Base-by-base conservation (phyloP, 345 rosid species). In the Euphorbia lathyris region DNA sequence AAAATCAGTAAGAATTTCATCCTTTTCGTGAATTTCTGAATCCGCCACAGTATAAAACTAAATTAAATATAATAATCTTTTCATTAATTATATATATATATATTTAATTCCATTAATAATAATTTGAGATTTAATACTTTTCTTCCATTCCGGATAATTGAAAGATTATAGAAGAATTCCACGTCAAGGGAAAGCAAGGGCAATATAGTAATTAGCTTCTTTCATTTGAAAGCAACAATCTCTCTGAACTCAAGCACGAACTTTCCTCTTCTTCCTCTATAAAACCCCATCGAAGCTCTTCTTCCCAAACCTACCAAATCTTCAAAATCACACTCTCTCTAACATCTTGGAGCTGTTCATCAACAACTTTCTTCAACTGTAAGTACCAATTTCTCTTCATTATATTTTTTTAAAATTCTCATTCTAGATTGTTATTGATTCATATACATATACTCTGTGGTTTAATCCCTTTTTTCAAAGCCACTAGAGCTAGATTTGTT, bases 101-200 rank as follows among this genome's bases (percentile, higher is more conserved):
- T n/a, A n/a, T n/a, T n/a, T n/a, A n/a, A n/a, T n/a, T n/a, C n/a
- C n/a, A n/a, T n/a, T n/a, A n/a, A n/a, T n/a, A n/a, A 34, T 34
- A 34, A 34, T 34, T 34, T 34, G 38, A 34, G 7, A 34, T 34
- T 34, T 34, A 34, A 34, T 34, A 7, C 38, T 34, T 34, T 34
- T 34, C 3, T 34, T 34, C 38, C 38, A 34, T 34, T 34, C 4
- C 7, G 38, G 38, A 34, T 34, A 7, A 45, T 45, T 1, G 17
- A 4, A 27, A 16, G 55, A 57, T 42, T 45, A 43, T 50, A 7
- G 7, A 42, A n/a, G 64, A 59, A 59, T 17, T 4, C 36, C 86
- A 83, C 80, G 77, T 84, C 51, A 45, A 7, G 2, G 51, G 19
- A 12, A 1, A 0, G 84, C 80, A 77, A 68, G 84, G 80, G 58